Percentiles rank a stretch among this genome's conserved stretches.
phyloP scores from a whole-genome alignment of 106 monocot species.

The Ottelia alismoides region DNA sequence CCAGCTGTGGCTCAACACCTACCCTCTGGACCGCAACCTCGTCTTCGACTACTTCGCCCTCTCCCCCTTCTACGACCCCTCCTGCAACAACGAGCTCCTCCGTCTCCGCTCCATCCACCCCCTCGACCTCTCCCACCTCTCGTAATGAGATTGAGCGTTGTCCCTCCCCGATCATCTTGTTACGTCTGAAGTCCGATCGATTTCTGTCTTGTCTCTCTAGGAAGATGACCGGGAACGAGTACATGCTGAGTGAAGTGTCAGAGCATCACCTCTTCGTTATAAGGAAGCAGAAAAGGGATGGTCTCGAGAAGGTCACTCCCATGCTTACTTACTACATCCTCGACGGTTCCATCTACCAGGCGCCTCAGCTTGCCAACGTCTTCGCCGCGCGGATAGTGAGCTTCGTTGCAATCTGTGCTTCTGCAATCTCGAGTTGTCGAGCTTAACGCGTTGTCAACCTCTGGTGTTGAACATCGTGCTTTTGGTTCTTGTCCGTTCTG shows the following conservation, averaged over 20 bases:
- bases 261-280: conserved; percentile 98
- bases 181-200: too few species aligned
- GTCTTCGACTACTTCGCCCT: conserved; percentile 99
- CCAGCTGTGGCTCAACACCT: conserved; percentile 90
- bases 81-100: conserved; percentile 97
- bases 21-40: conserved; percentile 84
- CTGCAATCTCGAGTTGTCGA: too few species aligned
- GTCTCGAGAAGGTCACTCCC: conserved; percentile 76
- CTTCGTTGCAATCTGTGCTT: too few species aligned
- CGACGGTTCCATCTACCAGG: conserved; percentile 93
- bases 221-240: conserved; percentile 99
- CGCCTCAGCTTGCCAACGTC: conserved; percentile 86
- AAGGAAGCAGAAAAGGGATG: conserved; percentile 90
- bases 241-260: conserved; percentile 82
- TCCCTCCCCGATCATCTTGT: too few species aligned
- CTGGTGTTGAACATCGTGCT: too few species aligned
- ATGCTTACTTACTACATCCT: conserved; percentile 85
- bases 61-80: conserved; percentile 89
- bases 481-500: too few species aligned
- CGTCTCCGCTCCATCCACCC: conserved; percentile 88
- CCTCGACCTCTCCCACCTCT: conserved; percentile 79
- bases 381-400: conserved; percentile 90
- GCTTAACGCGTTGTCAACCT: too few species aligned
- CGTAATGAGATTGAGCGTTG: too few species aligned
- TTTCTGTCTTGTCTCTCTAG: too few species aligned